Evolutionary conservation across 768 basidiomycete species (phyloP).

Genomic region (Suillus cothurnatus): DNA sequence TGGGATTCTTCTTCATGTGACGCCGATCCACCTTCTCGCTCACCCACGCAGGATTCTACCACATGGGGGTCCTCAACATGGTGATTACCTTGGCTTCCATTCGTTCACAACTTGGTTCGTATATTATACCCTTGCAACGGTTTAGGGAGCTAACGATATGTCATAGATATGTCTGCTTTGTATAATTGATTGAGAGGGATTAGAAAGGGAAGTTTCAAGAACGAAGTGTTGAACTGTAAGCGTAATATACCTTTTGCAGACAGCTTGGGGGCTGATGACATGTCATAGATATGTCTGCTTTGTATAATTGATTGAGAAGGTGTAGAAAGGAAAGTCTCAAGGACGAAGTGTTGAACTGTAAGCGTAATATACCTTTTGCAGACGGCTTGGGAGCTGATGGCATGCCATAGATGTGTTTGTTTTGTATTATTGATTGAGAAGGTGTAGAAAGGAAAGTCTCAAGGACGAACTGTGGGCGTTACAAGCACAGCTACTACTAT

Average conservation of each 20-base stretch:
- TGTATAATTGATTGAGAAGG: neutral
- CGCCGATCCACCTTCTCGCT: too few relatives aligned
- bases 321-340: neutral
- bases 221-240: neutral
- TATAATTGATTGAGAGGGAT: neutral
- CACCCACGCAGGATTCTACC: too few relatives aligned
- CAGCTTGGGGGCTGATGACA: neutral
- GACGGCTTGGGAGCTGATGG: neutral
- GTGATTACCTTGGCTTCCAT: neutral
- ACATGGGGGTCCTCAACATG: too few relatives aligned
- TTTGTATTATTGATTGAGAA: neutral
- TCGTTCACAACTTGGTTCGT: neutral
- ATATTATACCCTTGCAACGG: neutral
- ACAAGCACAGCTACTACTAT: neutral
- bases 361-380: neutral
- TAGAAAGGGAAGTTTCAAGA: neutral
- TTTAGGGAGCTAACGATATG: neutral
- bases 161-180: neutral
- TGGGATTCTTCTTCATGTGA: too few relatives aligned
- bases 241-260: neutral
- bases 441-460: neutral
- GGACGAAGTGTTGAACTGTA: neutral
- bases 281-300: neutral
- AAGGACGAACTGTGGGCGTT: neutral
- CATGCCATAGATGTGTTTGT: neutral